These are phyloP conservation scores for Fermentozyma sake DNA, from an alignment of 1,139 yeast species.

Conservation along the genomic window DNA sequence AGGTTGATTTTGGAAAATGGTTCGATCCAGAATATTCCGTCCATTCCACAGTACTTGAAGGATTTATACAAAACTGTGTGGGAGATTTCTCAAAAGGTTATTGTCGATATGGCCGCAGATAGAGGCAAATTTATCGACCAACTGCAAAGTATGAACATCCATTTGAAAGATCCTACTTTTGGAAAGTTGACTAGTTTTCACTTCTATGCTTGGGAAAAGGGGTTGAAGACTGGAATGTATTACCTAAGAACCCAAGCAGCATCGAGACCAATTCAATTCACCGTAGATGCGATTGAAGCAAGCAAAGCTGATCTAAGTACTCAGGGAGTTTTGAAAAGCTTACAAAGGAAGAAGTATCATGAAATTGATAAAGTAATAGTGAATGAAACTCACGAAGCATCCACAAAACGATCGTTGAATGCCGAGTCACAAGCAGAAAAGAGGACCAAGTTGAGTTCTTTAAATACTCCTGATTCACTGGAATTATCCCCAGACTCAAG, in stretches of 20 bases:
- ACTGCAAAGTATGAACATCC: slow-evolving; percentile 86
- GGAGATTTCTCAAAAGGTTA: slow-evolving; percentile 87
- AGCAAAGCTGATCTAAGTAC: slow-evolving; percentile 15
- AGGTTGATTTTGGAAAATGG: slow-evolving; percentile 78
- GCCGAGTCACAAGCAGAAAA: slow-evolving; percentile 1
- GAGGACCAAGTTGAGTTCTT: neutral
- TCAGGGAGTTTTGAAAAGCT: slow-evolving; percentile 2
- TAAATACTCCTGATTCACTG: neutral
- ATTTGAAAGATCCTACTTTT: slow-evolving; percentile 82
- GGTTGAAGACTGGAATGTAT: slow-evolving; percentile 97
- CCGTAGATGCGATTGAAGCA: slow-evolving; percentile 50
- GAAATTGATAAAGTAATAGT: slow-evolving; percentile 1
- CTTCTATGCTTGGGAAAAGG: slow-evolving; percentile 96
- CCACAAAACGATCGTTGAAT: slow-evolving; percentile 1
- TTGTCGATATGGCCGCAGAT: slow-evolving; percentile 95
- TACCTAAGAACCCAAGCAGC: slow-evolving; percentile 95
- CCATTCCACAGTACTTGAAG: slow-evolving; percentile 74
- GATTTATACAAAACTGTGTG: slow-evolving; percentile 88
- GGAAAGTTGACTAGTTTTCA: slow-evolving; percentile 96
- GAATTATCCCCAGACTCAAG: slow-evolving; percentile 1
- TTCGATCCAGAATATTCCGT: slow-evolving; percentile 73
- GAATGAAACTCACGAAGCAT: too few species aligned
- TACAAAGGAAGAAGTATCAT: slow-evolving; percentile 1
- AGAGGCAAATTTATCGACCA: slow-evolving; percentile 93
- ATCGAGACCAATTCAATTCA: slow-evolving; percentile 87